These are phyloP conservation scores for Excoecaria cochinchinensis DNA, from an alignment of 345 rosid genomes.

Conservation along the genomic window DNA sequence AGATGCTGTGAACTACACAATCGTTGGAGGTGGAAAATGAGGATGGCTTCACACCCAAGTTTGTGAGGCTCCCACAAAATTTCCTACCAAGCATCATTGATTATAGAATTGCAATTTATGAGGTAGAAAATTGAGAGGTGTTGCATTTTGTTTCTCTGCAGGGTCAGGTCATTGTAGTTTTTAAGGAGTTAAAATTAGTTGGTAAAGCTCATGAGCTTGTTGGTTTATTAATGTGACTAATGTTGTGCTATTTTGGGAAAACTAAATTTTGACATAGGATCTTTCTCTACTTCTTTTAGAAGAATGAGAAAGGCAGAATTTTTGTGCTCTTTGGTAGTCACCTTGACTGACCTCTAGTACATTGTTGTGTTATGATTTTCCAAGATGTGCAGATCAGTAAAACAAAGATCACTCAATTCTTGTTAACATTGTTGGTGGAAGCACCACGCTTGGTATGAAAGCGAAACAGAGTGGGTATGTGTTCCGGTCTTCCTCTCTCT, in stretches of 20 bases:
- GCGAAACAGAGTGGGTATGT: background rate
- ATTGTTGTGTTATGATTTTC: background rate
- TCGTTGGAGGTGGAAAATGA: background rate
- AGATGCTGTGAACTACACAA: background rate
- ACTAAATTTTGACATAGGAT: background rate
- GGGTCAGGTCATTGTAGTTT: too few species aligned
- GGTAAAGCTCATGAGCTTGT: too few species aligned
- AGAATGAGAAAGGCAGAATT: background rate
- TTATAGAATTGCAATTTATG: background rate
- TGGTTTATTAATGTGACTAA: too few species aligned
- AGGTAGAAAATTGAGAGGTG: background rate
- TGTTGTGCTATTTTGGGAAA: too few species aligned
- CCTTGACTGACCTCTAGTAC: background rate
- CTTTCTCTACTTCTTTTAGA: background rate
- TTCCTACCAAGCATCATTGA: background rate
- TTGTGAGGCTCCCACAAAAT: background rate
- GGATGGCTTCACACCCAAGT: background rate
- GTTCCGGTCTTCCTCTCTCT: background rate
- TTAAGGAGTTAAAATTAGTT: too few species aligned
- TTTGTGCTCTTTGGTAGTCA: background rate
- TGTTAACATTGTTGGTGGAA: background rate
- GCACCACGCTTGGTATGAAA: background rate
- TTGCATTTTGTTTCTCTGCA: background rate
- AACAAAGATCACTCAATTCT: background rate
- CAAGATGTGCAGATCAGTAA: background rate